Conservation (phyloP, 176 grass and related monocot species). For the Triticum urartu region DNA sequence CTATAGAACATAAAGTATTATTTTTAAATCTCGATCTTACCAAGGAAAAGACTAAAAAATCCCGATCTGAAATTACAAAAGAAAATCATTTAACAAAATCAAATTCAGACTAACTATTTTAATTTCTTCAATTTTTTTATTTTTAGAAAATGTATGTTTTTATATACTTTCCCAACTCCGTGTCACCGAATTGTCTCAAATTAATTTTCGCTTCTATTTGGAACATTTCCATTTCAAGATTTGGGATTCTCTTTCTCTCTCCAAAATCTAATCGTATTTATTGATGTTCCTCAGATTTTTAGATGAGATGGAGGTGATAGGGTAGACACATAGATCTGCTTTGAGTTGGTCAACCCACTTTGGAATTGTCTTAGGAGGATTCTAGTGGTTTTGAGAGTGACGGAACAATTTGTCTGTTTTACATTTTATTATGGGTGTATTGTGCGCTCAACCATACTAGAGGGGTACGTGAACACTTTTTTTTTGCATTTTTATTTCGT, state of each 20-base stretch:
- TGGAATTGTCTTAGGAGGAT: background rate
- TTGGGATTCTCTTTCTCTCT: background rate
- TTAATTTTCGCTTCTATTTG: background rate
- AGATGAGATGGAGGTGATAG: background rate
- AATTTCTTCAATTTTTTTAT: background rate
- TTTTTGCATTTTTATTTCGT: background rate
- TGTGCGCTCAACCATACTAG: background rate
- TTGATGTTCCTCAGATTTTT: background rate
- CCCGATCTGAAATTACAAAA: too few species aligned
- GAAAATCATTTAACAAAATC: too few species aligned
- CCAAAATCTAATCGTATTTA: background rate
- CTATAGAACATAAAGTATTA: too few species aligned
- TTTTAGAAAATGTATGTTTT: background rate
- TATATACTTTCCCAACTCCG: background rate
- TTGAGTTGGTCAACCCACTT: background rate
- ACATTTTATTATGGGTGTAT: background rate
- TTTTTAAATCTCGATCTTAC: too few species aligned
- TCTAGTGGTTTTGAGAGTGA: background rate
- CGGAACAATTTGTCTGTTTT: background rate
- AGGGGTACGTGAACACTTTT: background rate
- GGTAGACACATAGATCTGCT: background rate
- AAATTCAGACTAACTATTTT: too few species aligned
- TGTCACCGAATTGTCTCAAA: background rate
- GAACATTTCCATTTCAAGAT: background rate
- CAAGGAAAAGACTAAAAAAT: too few species aligned